Conservation (phyloP, 2,329 filamentous ascomycete genomes). For the Penicillium rolfsii region DNA sequence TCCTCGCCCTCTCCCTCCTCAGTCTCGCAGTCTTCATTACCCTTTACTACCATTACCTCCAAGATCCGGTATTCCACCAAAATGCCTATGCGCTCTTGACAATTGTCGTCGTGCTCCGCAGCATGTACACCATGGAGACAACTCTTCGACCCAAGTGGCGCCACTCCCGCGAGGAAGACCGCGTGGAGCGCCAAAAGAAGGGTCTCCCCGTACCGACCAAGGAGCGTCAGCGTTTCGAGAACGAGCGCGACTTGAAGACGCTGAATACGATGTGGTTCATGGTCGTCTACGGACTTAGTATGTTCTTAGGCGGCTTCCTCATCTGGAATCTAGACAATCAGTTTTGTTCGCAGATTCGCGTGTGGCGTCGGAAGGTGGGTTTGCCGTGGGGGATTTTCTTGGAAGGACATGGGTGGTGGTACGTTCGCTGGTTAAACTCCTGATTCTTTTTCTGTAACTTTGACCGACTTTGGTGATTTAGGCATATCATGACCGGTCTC, state of each 20-base stretch:
- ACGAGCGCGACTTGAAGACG: slow-evolving; percentile 60
- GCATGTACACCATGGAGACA: slow-evolving; percentile 76
- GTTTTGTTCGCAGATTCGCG: slow-evolving; percentile 68
- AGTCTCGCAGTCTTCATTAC: slow-evolving; percentile 70
- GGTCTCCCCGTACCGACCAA: slow-evolving; percentile 47
- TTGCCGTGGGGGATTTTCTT: slow-evolving; percentile 80
- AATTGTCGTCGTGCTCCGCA: slow-evolving; percentile 68
- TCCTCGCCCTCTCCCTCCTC: slow-evolving; percentile 62
- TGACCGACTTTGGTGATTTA: slow-evolving; percentile 31
- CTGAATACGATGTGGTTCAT: slow-evolving; percentile 75
- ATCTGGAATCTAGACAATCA: slow-evolving; percentile 80
- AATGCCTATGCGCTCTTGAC: slow-evolving; percentile 76
- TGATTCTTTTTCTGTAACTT: neutral
- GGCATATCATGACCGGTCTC: slow-evolving; percentile 79
- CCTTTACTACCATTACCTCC: slow-evolving; percentile 77
- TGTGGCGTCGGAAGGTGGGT: slow-evolving; percentile 68
- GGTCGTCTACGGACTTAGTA: slow-evolving; percentile 67
- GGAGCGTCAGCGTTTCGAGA: slow-evolving; percentile 53
- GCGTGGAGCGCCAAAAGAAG: slow-evolving; percentile 43
- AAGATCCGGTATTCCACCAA: slow-evolving; percentile 82
- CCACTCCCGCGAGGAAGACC: slow-evolving; percentile 51
- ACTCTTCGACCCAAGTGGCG: slow-evolving; percentile 64
- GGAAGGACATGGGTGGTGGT: slow-evolving; percentile 75
- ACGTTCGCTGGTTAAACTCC: slow-evolving; percentile 32
- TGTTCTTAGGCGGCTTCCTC: slow-evolving; percentile 74